Evolutionary conservation across 352 stramenopile species (phyloP), one percentile per base, ranked within the genome.

Genomic region (Pythium periplocum): DNA sequence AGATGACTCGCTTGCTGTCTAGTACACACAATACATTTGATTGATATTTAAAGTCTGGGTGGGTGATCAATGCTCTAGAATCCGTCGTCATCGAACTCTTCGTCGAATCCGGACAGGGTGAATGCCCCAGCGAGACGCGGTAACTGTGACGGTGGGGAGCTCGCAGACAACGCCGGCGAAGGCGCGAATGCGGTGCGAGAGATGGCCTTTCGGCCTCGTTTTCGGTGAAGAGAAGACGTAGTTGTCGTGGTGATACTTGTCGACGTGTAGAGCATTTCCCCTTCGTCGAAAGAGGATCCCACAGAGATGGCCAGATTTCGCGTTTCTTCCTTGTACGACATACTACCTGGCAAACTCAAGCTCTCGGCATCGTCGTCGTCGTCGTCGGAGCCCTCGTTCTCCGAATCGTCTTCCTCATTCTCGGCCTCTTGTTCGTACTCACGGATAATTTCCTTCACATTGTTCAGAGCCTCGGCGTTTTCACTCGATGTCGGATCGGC

Each of bases 401-500:
- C 61, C 5, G 64, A 55, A 30, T 74, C 60, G 7, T 71, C 58
- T 3, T 65, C 62, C 4, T 74, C 68, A 6, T 67, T 65, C n/a
- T 79, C 61, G 37, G 71, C 69, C n/a, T 77, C 52, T 8, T 78
- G 70, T 31, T 87, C 64, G 38, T 87, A 77, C 44, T 75, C 64
- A 2, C 59, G 78, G 38, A 90, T 84, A 31, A 83, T 78, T 26
- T 64, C 61, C 51, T 89, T 86, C 6, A 90, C 72, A 26, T 64
- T 64, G 48, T 78, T 67, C n/a, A 91, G 57, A 32, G 75, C 61
- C 6, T 88, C 72, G 26, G 60, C 68, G 54, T 93, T 91, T 41
- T 87, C 79, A 51, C 70, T 79, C 17, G 75, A 86, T 3, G 72
- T 89, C 42, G 83, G 83, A 45, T 93, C 83, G 30, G 78, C 83